Evolutionary conservation across 202 grass and related monocot species (phyloP).

Genomic region (Digitaria exilis): DNA sequence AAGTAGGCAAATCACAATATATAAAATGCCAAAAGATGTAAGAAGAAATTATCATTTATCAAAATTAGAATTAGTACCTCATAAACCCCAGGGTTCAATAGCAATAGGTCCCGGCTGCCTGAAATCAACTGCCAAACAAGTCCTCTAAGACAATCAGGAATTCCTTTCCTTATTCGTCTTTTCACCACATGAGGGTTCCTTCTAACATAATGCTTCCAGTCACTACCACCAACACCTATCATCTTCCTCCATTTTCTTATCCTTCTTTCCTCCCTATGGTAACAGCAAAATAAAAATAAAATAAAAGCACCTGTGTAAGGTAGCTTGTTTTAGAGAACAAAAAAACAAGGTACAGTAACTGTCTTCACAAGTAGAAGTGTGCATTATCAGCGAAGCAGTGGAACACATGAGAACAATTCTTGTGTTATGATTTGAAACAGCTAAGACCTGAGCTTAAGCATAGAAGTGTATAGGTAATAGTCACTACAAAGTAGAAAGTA

Average conservation of each 20-base stretch:
- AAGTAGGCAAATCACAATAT: background rate
- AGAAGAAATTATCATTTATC: background rate
- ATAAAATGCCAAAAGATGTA: constrained; percentile 1
- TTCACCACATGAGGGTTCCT: constrained; percentile 91
- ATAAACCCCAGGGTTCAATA: constrained; percentile 87
- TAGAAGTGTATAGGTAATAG: background rate
- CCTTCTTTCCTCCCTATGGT: constrained; percentile 59
- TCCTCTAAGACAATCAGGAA: constrained; percentile 98
- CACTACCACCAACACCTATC: constrained; percentile 75
- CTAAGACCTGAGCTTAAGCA: background rate
- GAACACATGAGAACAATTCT: constrained; percentile 38
- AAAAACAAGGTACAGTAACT: constrained; percentile 10
- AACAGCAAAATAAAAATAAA: background rate
- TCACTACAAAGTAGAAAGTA: background rate
- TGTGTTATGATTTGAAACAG: constrained; percentile 12
- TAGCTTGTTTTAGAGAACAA: background rate
- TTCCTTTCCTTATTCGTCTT: constrained; percentile 86
- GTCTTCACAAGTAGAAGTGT: constrained; percentile 49
- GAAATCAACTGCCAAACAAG: constrained; percentile 98
- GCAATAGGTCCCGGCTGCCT: constrained; percentile 86
- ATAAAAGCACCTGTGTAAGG: background rate
- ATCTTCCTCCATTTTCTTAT: constrained; percentile 93
- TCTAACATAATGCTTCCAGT: constrained; percentile 96
- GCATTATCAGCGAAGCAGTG: constrained; percentile 48
- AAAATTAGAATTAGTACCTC: constrained; percentile 69